A percentile compares a stretch with the other conserved stretches of the same genome.
Evolutionary conservation across 73 alveolate species (phyloP).

Genomic region (Tetrahymena malaccensis): DNA sequence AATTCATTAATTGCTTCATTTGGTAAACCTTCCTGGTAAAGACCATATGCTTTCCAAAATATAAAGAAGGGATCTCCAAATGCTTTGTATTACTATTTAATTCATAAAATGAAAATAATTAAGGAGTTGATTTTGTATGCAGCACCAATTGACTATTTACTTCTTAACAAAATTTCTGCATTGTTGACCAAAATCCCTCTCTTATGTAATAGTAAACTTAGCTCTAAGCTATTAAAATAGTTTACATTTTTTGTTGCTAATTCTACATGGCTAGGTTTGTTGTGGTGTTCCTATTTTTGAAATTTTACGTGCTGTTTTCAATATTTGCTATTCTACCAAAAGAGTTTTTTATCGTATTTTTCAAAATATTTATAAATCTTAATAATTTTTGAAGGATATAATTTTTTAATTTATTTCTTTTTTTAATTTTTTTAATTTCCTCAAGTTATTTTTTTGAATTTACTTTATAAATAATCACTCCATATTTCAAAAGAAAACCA

Average conservation of each 20-base stretch:
- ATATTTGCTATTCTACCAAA: background rate
- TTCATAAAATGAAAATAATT: background rate
- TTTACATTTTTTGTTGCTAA: background rate
- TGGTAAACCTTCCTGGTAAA: constrained; percentile 86
- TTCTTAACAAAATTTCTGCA: background rate
- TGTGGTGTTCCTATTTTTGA: background rate
- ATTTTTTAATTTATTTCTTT: background rate
- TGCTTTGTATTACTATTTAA: constrained; percentile 74
- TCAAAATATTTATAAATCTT: background rate
- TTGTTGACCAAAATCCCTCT: background rate
- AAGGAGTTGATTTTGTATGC: background rate
- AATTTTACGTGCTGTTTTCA: background rate
- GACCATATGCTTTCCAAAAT: constrained; percentile 94
- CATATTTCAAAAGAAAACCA: background rate
- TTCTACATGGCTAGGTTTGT: background rate
- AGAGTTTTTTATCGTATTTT: background rate
- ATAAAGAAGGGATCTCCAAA: constrained; percentile 90
- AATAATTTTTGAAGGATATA: background rate
- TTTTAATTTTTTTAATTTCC: background rate
- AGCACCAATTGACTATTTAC: background rate
- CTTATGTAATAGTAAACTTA: background rate
- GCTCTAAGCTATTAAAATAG: background rate
- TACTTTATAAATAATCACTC: background rate
- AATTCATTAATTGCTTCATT: constrained; percentile 96
- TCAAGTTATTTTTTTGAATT: background rate